phyloP scores from a whole-genome alignment of 23 red algal genomes.

The Gracilaria gracilis region DNA sequence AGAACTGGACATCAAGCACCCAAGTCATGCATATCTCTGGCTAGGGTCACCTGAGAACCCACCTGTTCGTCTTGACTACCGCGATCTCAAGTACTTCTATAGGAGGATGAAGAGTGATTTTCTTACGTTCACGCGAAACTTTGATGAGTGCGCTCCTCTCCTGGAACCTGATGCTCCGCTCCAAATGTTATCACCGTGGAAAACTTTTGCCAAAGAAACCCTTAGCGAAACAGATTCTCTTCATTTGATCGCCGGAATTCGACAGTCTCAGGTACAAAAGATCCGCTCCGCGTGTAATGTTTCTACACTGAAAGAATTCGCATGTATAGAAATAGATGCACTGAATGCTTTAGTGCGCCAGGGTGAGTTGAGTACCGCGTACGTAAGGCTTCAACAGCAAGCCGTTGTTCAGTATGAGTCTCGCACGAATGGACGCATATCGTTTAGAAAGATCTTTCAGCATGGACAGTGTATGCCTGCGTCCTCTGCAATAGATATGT shows the following conservation, averaged over 20 bases:
- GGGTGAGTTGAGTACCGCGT: conserved; percentile 8
- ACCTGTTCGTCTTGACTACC: neutral
- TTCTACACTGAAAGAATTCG: conserved; percentile 31
- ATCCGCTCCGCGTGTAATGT: conserved; percentile 28
- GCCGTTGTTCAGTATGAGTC: conserved; percentile 67
- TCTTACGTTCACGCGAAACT: conserved; percentile 26
- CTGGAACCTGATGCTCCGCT: conserved; percentile 38
- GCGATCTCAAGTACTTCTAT: conserved; percentile 13
- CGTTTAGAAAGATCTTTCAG: conserved; percentile 34
- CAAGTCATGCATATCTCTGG: conserved; percentile 44
- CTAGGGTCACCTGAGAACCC: conserved; percentile 29
- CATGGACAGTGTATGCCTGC: conserved; percentile 25
- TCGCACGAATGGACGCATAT: conserved; percentile 11
- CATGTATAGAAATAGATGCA: neutral
- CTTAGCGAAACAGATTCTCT: conserved; percentile 49
- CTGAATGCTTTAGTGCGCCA: neutral
- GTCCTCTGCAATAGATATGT: conserved; percentile 47
- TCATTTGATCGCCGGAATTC: conserved; percentile 70
- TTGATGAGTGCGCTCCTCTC: conserved; percentile 1
- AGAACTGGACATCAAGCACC: neutral
- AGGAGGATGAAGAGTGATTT: conserved; percentile 28
- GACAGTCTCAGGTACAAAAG: conserved; percentile 35
- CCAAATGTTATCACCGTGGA: conserved; percentile 56
- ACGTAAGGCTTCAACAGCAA: conserved; percentile 53
- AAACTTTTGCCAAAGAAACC: conserved; percentile 25